Base-by-base conservation (phyloP, 192 early-diverging fungal species). In the Gamsiella multidivaricata region DNA sequence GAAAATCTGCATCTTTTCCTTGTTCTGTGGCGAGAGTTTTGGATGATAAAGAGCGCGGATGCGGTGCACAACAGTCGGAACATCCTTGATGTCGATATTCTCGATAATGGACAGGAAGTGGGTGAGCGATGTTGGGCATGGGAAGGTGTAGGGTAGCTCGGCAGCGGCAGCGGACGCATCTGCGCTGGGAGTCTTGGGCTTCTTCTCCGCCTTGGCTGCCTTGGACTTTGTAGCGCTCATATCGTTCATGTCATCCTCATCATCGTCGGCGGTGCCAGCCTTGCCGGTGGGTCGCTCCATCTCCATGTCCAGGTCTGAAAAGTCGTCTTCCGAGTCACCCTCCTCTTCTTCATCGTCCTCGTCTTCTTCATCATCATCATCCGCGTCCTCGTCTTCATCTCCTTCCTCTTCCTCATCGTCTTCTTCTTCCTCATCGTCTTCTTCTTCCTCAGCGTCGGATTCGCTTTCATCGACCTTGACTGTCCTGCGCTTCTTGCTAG, bases 131-230 rank as follows among this genome's bases (percentile, higher is more conserved):
- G 80, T 81, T 2, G 97, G 97, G 31, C 94, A 94, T 1, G 84
- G 67, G 71, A 97, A 97, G 14, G 92, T 95, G 73, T 84, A 98
- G 2, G 95, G 94, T 46, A 97, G 64, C 61, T 93, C 92, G 9
- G 66, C 41, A 6, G 64, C 66, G 3, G 76, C 73, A 29, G 63
- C 49, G 12, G 53, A 22, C n/a, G 70, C 83, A 45, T 80, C 79
- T 15, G 83, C 78, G 5, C 34, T 53, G 15, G 57, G n/a, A 18
- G 15, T 18, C 39, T 46, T 61, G 53, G 54, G 34, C 67, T 82
- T 61, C 50, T 68, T 59, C 23, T 65, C 79, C 15, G 39, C 23
- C 45, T 60, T 72, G n/a, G 43, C 22, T 22, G 65, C 23, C 67
- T 51, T 79, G 37, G 43, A 57, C 54, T 65, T 84, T 22, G 64